These are phyloP conservation scores for Acorus gramineus DNA, from an alignment of 106 monocot species.

Conservation along the genomic window DNA sequence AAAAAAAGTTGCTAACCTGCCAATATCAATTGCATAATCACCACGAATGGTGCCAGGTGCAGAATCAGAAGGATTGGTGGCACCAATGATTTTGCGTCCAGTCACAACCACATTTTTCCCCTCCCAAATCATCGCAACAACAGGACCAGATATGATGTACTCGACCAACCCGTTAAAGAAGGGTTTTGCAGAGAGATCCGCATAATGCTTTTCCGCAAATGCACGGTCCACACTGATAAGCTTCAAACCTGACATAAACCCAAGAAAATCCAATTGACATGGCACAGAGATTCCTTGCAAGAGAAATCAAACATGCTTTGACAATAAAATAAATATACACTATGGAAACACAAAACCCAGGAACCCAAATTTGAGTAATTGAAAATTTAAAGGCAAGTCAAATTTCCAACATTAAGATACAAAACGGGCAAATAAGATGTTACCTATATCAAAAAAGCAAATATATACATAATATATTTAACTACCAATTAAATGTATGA, in stretches of 20 bases:
- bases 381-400: no score
- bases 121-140: constrained; percentile 98
- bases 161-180: constrained; percentile 84
- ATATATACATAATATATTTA: no score
- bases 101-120: constrained; percentile 74
- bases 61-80: constrained; percentile 74
- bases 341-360: no score
- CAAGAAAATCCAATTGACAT: not conserved
- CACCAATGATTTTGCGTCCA: constrained; percentile 84
- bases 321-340: no score
- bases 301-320: no score
- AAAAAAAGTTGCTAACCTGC: constrained; percentile 40
- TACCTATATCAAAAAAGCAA: no score
- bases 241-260: constrained; percentile 51
- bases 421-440: no score
- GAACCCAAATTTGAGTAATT: no score
- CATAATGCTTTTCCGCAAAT: constrained; percentile 94
- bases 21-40: constrained; percentile 63
- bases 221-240: constrained; percentile 61
- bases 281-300: no score
- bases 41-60: constrained; percentile 91
- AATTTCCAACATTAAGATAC: no score
- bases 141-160: constrained; percentile 92
- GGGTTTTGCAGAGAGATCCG: constrained; percentile 71
- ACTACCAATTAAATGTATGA: no score